Conservation (phyloP, 139 green algal species). For the Zygnema cylindricum region DNA sequence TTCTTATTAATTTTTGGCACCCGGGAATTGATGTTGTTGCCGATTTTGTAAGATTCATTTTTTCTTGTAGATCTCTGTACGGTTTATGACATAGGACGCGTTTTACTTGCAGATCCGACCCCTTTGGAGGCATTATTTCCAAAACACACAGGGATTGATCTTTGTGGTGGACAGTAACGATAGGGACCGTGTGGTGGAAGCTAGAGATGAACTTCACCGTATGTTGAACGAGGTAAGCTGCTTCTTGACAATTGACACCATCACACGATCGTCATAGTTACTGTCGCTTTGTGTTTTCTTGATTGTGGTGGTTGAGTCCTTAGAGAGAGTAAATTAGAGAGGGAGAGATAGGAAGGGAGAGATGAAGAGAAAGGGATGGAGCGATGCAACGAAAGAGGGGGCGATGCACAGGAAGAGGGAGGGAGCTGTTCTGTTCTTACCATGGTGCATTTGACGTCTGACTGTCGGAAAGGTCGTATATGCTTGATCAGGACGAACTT, state of each 20-base stretch:
- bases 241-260: too few species aligned
- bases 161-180: conserved; percentile 99
- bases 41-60: background rate
- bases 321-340: too few species aligned
- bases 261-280: background rate
- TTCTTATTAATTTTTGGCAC: background rate
- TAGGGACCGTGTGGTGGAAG: conserved; percentile 89
- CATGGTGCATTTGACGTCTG: too few species aligned
- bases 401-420: too few species aligned
- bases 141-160: conserved; percentile 93
- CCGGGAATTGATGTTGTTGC: background rate
- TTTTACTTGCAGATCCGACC: conserved; percentile 71
- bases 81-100: too few species aligned
- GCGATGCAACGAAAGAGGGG: too few species aligned
- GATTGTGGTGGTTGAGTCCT: too few species aligned
- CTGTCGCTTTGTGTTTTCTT: background rate
- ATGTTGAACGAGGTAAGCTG: conserved; percentile 87
- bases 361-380: too few species aligned
- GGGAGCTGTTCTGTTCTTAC: background rate
- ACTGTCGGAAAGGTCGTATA: conserved; percentile 90
- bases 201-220: conserved; percentile 93
- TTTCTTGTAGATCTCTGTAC: too few species aligned
- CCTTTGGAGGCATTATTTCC: conserved; percentile 95
- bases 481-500: conserved; percentile 81
- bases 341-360: too few species aligned